phyloP scores from a whole-genome alignment of 306 rosid species.

The Pterocarpus santalinus region DNA sequence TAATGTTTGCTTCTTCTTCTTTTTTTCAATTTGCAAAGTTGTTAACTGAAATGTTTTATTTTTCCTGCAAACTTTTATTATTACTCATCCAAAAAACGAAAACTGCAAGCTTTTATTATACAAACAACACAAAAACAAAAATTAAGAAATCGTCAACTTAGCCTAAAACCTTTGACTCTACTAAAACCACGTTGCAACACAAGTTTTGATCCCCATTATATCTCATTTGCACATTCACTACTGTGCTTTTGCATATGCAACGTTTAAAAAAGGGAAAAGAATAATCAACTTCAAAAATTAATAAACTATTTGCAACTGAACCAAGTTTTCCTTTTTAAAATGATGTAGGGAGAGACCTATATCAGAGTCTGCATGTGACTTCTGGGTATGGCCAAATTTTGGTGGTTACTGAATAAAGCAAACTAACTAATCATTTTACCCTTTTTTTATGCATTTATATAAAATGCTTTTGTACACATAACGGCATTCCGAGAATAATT shows the following conservation, averaged over 20 bases:
- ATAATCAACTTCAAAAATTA: slow-evolving; percentile 23
- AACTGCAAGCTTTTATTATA: neutral
- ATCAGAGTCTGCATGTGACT: slow-evolving; percentile 67
- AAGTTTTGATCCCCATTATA: slow-evolving; percentile 24
- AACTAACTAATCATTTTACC: slow-evolving; percentile 60
- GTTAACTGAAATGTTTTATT: too few species aligned
- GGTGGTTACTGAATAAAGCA: slow-evolving; percentile 49
- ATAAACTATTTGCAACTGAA: neutral
- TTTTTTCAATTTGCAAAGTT: too few species aligned
- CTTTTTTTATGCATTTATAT: slow-evolving; percentile 22
- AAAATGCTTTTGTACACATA: slow-evolving; percentile 24
- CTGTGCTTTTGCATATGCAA: slow-evolving; percentile 44
- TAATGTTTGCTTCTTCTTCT: too few species aligned
- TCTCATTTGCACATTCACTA: slow-evolving; percentile 43
- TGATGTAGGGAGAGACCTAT: slow-evolving; percentile 44
- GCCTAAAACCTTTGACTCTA: slow-evolving; percentile 44
- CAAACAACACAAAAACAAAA: neutral
- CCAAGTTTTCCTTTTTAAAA: slow-evolving; percentile 12
- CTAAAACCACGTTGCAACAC: slow-evolving; percentile 24
- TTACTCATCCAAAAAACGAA: too few species aligned
- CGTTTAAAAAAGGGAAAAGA: slow-evolving; percentile 13
- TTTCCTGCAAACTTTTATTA: too few species aligned
- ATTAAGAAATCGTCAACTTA: neutral
- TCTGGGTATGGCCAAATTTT: slow-evolving; percentile 45
- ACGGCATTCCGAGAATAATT: slow-evolving; percentile 46